phyloP scores from a whole-genome alignment of 2,329 filamentous ascomycete genomes.

The Aspergillus oerlinghausenensis region DNA sequence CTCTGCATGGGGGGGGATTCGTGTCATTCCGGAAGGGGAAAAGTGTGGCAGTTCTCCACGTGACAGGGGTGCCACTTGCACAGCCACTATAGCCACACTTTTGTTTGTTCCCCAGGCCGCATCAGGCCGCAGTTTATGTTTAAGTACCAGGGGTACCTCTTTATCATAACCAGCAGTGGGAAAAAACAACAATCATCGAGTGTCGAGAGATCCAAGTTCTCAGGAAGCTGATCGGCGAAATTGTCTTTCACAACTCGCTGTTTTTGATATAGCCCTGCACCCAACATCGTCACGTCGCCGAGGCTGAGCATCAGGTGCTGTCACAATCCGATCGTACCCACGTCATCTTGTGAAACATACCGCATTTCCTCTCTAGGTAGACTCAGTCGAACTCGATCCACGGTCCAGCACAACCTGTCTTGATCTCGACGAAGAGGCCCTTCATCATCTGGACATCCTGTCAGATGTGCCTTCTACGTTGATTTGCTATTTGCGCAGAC shows the following conservation, averaged over 20 bases:
- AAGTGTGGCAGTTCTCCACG: slow-evolving; percentile 17
- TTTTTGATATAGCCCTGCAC: background rate
- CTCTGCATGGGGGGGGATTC: slow-evolving; percentile 5
- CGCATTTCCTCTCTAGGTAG: background rate
- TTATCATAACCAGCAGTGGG: background rate
- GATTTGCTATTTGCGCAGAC: background rate
- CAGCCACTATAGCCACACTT: slow-evolving; percentile 12
- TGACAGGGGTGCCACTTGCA: slow-evolving; percentile 14
- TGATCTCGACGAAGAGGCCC: background rate
- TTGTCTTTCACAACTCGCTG: background rate
- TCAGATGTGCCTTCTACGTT: background rate
- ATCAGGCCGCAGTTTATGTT: slow-evolving; percentile 3
- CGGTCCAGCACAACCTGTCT: background rate
- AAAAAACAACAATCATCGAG: background rate
- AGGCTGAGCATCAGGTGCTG: background rate
- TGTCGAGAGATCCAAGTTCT: background rate
- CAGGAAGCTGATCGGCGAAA: background rate
- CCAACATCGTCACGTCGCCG: background rate
- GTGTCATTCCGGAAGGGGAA: slow-evolving; percentile 10
- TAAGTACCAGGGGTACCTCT: background rate
- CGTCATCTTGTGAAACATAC: background rate
- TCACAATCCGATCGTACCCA: background rate
- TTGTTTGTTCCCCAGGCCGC: slow-evolving; percentile 4
- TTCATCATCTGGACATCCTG: background rate
- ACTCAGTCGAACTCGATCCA: background rate